Evolutionary conservation across 495 filamentous ascomycete genomes (phyloP), one percentile per base, ranked within the genome.

Genomic region (Thermochaetoides thermophila): DNA sequence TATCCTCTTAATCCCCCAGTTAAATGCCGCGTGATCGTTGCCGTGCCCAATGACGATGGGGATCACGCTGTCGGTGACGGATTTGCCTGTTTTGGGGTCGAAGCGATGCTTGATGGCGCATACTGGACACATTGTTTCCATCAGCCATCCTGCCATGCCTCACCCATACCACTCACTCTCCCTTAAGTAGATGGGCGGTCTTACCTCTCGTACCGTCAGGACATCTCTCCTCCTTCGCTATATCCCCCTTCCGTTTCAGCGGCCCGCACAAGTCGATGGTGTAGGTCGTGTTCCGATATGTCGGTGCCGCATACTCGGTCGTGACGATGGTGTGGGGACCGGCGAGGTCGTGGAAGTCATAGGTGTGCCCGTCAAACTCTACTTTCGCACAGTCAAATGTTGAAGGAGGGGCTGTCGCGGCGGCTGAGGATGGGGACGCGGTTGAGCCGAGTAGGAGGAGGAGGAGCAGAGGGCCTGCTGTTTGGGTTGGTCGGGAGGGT

Each of bases 211-310:
- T 59, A 39, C 75, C 68, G 43, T 59, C 46, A n/a, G 68, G 56
- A 55, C 84, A 75, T 51, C 72, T 46, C 24, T 81, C 56, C 27
- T 60, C 52, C 25, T 61, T 57, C 0, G 43, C 34, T 0, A 55
- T 50, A 4, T 61, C 62, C 25, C 65, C 64, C 20, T 60, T 65
- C 33, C 66, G 60, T 36, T 61, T 60, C 27, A 97, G 57, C 12
- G 66, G 61, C 22, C 58, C 57, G 55, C 89, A 97, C 30, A 94
- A 67, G 43, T 95, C 81, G 22, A 97, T 52, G n/a, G 81, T 81
- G 57, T 86, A 94, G 7, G 81, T 94, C 5, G 74, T 84, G 46
- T 92, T 92, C 20, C 48, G 45, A 8, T 52, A 39, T 7, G 37
- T 59, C 0, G 64, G 70, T 24, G 49, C 46, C 2, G 56, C 53